Percentiles rank a stretch among this genome's conserved stretches.
These are phyloP conservation scores for Cryptococcus jaspeensis DNA, from an alignment of 1,284 basidiomycete genomes.

Conservation along the genomic window DNA sequence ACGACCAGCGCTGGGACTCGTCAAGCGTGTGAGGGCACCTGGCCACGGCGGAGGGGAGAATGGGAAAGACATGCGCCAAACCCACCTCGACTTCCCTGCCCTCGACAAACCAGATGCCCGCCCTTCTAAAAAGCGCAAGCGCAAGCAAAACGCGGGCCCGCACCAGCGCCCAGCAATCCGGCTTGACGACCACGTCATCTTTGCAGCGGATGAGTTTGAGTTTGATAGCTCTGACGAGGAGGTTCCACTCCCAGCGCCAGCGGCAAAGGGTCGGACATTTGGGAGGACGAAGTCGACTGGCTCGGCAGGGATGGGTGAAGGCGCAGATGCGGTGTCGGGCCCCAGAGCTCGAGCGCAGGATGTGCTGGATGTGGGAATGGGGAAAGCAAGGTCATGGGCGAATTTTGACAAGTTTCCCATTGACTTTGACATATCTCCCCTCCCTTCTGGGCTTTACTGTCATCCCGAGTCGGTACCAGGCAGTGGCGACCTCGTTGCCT, in stretches of 20 bases:
- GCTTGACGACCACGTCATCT: slow-evolving; percentile 43
- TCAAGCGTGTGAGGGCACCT: slow-evolving; percentile 8
- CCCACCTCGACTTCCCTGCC: slow-evolving; percentile 34
- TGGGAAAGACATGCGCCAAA: slow-evolving; percentile 22
- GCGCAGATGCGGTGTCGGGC: background rate
- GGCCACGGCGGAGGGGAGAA: background rate
- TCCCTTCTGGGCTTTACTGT: slow-evolving; percentile 45
- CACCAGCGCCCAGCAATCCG: slow-evolving; percentile 37
- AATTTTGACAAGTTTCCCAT: slow-evolving; percentile 47
- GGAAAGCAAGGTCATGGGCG: slow-evolving; percentile 49
- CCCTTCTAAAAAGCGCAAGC: slow-evolving; percentile 15
- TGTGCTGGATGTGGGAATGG: slow-evolving; percentile 37
- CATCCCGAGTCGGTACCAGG: slow-evolving; percentile 22
- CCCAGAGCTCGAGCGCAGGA: background rate
- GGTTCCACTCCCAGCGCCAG: background rate
- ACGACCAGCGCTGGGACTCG: slow-evolving; percentile 29
- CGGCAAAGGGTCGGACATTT: slow-evolving; percentile 9
- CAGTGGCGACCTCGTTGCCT: slow-evolving; percentile 17
- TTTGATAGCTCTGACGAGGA: slow-evolving; percentile 28
- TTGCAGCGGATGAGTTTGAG: slow-evolving; percentile 40
- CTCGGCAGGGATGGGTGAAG: background rate
- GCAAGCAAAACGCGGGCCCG: background rate
- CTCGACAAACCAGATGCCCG: slow-evolving; percentile 14
- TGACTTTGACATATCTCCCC: slow-evolving; percentile 47
- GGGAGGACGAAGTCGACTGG: background rate